Evolutionary conservation across 345 rosid genomes (phyloP).

Genomic region (Balakata baccata): DNA sequence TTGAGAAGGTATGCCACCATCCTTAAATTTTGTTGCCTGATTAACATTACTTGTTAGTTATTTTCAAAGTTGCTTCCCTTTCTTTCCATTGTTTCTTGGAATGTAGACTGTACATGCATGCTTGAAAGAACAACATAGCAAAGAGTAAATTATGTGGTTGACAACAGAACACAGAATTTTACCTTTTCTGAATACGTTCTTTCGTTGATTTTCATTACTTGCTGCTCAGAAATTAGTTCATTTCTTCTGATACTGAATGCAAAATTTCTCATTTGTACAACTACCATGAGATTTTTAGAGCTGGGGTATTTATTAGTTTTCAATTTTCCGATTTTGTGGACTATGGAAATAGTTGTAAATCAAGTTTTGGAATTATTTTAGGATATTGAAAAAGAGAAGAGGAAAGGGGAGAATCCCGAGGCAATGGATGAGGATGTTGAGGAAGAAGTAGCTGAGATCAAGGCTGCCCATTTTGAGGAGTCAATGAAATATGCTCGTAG

Average conservation of each 20-base stretch:
- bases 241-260: too few relatives aligned
- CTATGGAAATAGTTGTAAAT: background rate
- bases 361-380: constrained; percentile 15
- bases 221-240: background rate
- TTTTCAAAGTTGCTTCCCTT: background rate
- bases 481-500: constrained; percentile 51
- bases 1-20: constrained; percentile 48
- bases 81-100: background rate
- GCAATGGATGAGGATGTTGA: constrained; percentile 59
- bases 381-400: constrained; percentile 50
- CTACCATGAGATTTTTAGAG: too few relatives aligned
- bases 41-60: background rate
- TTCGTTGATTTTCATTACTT: background rate
- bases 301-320: too few relatives aligned
- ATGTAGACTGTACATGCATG: background rate
- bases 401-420: constrained; percentile 34
- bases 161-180: background rate
- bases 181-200: background rate
- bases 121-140: background rate
- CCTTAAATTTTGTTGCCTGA: background rate
- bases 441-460: constrained; percentile 49
- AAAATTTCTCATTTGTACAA: too few relatives aligned
- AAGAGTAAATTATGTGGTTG: background rate
- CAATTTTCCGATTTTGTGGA: too few relatives aligned
- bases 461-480: constrained; percentile 50